Evolutionary conservation across 345 rosid genomes (phyloP), one percentile per base, ranked within the genome.

Genomic region (Psidium friedrichsthalianum): DNA sequence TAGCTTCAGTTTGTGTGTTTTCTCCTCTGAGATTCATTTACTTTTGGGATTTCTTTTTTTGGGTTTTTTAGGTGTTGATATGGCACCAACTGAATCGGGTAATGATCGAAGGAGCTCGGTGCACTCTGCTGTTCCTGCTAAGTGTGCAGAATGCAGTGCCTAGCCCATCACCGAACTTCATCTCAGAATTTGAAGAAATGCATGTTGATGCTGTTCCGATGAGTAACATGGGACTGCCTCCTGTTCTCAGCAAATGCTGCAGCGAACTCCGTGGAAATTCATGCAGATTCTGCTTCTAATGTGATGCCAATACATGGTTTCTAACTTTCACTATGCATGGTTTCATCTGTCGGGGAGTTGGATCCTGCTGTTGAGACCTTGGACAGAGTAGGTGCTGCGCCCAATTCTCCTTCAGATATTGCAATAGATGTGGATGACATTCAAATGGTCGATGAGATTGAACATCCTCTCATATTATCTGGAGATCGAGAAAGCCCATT

Each of bases 401-500:
- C 89, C 88, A 91, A 92, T 88, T 88, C 88, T 84, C 88, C 91
- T 85, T 87, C 91, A 54, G 89, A 55, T 40, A 87, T 89, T 88
- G 81, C 87, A 81, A 82, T 89, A 82, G 90, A 88, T 88, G 89
- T 89, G 40, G 93, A 90, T 84, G 91, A 90, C 82, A 57, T 86
- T 53, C 74, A 82, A 84, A 87, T 90, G 89, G 90, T 90, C 83
- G 91, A 93, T 64, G 92, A 88, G 86, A 84, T 88, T 83, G 95
- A 94, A 83, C 90, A 88, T 87, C 93, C 96, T 29, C 90, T 89
- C 55, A 78, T 92, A 78, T 81, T 91, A 76, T 88, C 93, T 64
- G 89, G 94, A 84, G 90, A 91, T 55, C 88, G 57, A 44, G 97
- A 95, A 90, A 92, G 76, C 64, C 99, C 99, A 83, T 96, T 97